Evolutionary conservation across 1,284 basidiomycete genomes (phyloP), one percentile per base, ranked within the genome.

Genomic region (Peniophora sp.): DNA sequence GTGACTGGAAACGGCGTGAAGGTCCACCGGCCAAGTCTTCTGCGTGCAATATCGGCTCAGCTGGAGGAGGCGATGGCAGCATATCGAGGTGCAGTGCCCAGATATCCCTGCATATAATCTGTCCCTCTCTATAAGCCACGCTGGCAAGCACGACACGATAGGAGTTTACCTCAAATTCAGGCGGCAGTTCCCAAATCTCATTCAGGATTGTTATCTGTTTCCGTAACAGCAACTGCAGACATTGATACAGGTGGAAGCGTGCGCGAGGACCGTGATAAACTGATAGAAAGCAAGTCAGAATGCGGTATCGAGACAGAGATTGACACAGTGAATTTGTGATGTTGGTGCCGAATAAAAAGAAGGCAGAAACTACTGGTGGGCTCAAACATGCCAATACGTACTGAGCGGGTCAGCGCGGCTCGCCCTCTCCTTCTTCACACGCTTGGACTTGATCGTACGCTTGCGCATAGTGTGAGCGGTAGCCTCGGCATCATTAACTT

Each of bases 241-340:
- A 89, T 56, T 93, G 85, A 54, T 90, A 84, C 58, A 89, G 89
- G 50, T 86, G 80, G 61, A 77, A 91, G 44, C 83, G 78, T 2
- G 83, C 89, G 49, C 84, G 76, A 19, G 78, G 74, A 9, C 90
- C 91, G 58, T 91, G 84, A 61, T 91, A 92, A 45, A 89, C 92
- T 94, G 60, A n/a, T 23, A 16, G 19, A 22, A 6, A n/a, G 38
- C 16, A 6, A n/a, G 38, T 41, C 8, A 41, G 38, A 6, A n/a
- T 6, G 5, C 38, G 8, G n/a, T n/a, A 20, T n/a, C n/a, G n/a
- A n/a, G n/a, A n/a, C n/a, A n/a, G n/a, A n/a, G n/a, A n/a, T n/a
- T n/a, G n/a, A n/a, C n/a, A n/a, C n/a, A n/a, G n/a, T n/a, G n/a
- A n/a, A n/a, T n/a, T n/a, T n/a, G n/a, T n/a, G n/a, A n/a, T n/a